Base-by-base conservation (phyloP, 1,284 basidiomycete species). In the Melampsora americana region DNA sequence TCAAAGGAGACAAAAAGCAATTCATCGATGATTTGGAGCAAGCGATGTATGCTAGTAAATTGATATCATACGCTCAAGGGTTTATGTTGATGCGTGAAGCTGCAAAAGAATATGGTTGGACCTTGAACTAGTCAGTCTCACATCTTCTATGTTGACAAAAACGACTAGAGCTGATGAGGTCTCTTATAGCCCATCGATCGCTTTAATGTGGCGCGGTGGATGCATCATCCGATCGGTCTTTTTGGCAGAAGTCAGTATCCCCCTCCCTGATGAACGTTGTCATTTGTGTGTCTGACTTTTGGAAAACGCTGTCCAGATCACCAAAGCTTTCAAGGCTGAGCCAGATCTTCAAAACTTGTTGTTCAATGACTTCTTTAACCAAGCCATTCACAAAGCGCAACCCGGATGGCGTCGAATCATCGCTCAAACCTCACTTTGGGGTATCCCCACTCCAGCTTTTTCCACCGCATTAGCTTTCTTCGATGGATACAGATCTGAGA, bases 11-110 rank as follows among this genome's bases (percentile, higher is more conserved):
- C 89, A 98, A 97, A 88, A 88, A 95, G 84, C 92, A 95, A 84
- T 99, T 99, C 87, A 95, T 99, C 83, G 92, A 93, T 81, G 93
- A 99, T 85, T 91, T 99, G 79, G 95, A 99, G 86, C 96, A 99
- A 85, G 95, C 95, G 70, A 88, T 99, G 78, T 99, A 99, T 85
- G 96, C 95, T 66, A 96, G 93, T 82, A 99, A 99, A 89, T 95
- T 99, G 77, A 46, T 83, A 74, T 82, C 82, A 46, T 83, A 99
- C 87, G 93, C 95, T 30, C 96, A 99, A 86, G 96, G 96, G 80
- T 99, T 99, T 87, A 96, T 99, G 90, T 89, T 99, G 82, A 97
- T 99, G 95, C 89, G 96, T 81, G 92, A 98, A 86, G 95, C 95
- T 72, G 95, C 95, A 73, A 92, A 93, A 84, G 94, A 95, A 87